Conservation (phyloP, 169 alveolate genomes). For the Plasmodium knowlesi region DNA sequence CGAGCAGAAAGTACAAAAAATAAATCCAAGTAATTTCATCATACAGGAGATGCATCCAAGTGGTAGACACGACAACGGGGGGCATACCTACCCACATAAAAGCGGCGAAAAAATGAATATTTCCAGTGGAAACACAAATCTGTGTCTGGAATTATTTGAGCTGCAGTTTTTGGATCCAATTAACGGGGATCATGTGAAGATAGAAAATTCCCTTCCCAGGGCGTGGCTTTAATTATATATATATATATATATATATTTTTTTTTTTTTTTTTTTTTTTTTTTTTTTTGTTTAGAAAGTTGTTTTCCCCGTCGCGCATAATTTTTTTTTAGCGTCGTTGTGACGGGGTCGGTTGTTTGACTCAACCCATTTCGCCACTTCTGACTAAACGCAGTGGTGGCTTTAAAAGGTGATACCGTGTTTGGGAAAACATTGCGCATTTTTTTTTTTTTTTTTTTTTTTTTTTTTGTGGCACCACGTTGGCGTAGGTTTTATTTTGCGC, state of each 20-base stretch:
- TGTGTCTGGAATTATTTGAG: slow-evolving; percentile 69
- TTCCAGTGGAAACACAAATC: neutral
- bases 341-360: neutral
- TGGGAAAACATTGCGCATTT: neutral
- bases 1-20: neutral
- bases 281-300: neutral
- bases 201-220: slow-evolving; percentile 68
- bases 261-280: neutral
- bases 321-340: neutral
- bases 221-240: slow-evolving; percentile 62
- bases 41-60: neutral
- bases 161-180: slow-evolving; percentile 63
- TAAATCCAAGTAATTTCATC: slow-evolving; percentile 20
- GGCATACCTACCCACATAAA: neutral
- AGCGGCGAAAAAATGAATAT: neutral
- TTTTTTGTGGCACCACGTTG: neutral
- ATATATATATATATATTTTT: no score
- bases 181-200: slow-evolving; percentile 28
- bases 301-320: neutral
- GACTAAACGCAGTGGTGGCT: neutral
- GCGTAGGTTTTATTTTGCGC: neutral
- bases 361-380: neutral
- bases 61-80: neutral
- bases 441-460: no score
- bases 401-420: neutral